Evolutionary conservation across 306 rosid species (phyloP).

Genomic region (Datisca glomerata): DNA sequence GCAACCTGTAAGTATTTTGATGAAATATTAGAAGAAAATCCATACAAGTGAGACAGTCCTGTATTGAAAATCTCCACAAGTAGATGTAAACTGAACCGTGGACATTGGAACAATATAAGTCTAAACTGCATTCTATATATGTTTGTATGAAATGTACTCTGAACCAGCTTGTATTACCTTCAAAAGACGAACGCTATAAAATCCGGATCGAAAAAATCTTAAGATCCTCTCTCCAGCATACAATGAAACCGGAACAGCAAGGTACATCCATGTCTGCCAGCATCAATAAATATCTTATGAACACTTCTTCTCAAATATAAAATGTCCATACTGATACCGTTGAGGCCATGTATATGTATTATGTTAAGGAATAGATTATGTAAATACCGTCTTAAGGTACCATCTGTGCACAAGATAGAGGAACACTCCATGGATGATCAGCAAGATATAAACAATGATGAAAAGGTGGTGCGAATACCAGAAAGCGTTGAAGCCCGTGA

Average conservation of each 20-base stretch:
- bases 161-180: no score
- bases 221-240: conserved; percentile 89
- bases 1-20: conserved; percentile 79
- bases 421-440: conserved; percentile 60
- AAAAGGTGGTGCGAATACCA: conserved; percentile 99
- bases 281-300: conserved; percentile 12
- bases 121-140: no score
- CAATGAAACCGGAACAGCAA: conserved; percentile 73
- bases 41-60: no score
- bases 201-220: conserved; percentile 88
- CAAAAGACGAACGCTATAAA: conserved; percentile 56
- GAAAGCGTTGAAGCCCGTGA: conserved; percentile 92
- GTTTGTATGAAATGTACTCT: no score
- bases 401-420: conserved; percentile 67
- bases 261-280: conserved; percentile 93
- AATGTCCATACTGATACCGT: no score
- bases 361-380: background rate
- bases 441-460: conserved; percentile 77
- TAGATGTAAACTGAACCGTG: no score
- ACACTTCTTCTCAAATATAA: background rate
- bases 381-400: conserved; percentile 68
- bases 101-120: no score
- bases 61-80: no score
- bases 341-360: no score
- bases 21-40: no score